These are phyloP conservation scores for Gynochthodes officinalis DNA, from an alignment of 257 asterid species.

Conservation along the genomic window DNA sequence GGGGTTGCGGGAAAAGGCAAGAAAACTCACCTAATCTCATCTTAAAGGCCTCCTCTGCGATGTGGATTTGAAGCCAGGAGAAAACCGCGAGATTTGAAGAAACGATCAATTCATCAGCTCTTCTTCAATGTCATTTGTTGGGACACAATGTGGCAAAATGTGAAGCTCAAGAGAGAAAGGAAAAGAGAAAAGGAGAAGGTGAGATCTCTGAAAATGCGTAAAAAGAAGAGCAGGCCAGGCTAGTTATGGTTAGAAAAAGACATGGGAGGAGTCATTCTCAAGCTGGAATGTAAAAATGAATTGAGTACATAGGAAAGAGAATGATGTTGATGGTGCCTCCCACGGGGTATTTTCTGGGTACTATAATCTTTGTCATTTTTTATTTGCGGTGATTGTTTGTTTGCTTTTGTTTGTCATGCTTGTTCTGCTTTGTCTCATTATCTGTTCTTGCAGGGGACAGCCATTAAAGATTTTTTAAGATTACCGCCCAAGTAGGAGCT, in stretches of 20 bases:
- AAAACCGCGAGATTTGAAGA: constrained; percentile 24
- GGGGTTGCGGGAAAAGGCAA: not conserved
- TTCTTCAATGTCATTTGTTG: constrained; percentile 23
- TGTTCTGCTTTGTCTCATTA: constrained; percentile 25
- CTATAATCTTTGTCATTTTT: not conserved
- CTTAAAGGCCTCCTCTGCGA: constrained; percentile 24
- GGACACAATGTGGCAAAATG: constrained; percentile 8
- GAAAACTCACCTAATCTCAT: constrained; percentile 61
- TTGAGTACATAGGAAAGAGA: constrained; percentile 15
- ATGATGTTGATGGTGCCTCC: constrained; percentile 23
- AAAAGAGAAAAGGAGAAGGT: not conserved
- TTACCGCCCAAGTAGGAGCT: too few relatives aligned
- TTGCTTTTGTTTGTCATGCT: constrained; percentile 28
- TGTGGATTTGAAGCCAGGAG: constrained; percentile 19
- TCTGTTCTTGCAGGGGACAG: constrained; percentile 11
- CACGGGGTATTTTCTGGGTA: constrained; percentile 12
- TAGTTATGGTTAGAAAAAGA: constrained; percentile 3
- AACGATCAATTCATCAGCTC: constrained; percentile 2
- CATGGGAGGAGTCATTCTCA: constrained; percentile 14
- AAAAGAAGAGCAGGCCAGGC: not conserved
- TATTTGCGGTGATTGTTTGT: constrained; percentile 20
- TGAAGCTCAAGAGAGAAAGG: not conserved
- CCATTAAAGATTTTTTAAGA: too few relatives aligned
- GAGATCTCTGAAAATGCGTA: constrained; percentile 5
- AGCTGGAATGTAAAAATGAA: not conserved